Conservation (phyloP, 495 filamentous ascomycete genomes). For the Rhizodiscina lignyota region DNA sequence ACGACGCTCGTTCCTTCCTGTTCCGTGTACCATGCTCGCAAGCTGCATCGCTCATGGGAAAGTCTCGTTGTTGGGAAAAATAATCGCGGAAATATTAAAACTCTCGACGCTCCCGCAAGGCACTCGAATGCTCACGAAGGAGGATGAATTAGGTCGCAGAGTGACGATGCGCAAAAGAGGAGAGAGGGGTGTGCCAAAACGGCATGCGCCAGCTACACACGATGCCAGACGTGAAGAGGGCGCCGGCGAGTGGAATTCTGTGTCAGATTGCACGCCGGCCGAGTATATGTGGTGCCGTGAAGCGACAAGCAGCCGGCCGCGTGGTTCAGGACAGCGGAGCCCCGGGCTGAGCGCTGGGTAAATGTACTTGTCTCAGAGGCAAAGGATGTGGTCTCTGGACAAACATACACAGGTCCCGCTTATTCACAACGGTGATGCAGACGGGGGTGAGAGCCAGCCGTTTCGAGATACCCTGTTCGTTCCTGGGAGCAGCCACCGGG, state of each 20-base stretch:
- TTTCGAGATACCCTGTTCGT: conserved; percentile 5
- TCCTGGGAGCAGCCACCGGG: not conserved
- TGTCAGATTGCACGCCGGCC: not conserved
- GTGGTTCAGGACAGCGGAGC: not conserved
- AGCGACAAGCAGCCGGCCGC: conserved; percentile 1
- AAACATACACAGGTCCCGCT: conserved; percentile 2
- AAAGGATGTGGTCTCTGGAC: no score
- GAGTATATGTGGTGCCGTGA: not conserved
- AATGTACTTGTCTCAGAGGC: no score
- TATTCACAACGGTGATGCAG: conserved; percentile 14
- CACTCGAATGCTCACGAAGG: not conserved
- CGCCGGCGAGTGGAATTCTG: not conserved
- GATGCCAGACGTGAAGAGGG: not conserved
- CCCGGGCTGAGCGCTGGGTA: not conserved
- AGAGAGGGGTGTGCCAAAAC: not conserved
- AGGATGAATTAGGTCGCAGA: not conserved
- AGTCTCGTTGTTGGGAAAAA: not conserved
- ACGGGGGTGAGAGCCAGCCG: conserved; percentile 5
- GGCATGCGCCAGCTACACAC: not conserved
- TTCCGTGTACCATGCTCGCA: conserved; percentile 18
- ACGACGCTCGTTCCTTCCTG: conserved; percentile 13
- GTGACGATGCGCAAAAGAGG: not conserved
- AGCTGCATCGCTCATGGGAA: conserved; percentile 17
- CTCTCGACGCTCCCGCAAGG: conserved; percentile 10
- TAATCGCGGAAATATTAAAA: conserved; percentile 7